Evolutionary conservation across 1,284 basidiomycete species (phyloP), one percentile per base, ranked within the genome.

Genomic region (Meira miltonrushii): DNA sequence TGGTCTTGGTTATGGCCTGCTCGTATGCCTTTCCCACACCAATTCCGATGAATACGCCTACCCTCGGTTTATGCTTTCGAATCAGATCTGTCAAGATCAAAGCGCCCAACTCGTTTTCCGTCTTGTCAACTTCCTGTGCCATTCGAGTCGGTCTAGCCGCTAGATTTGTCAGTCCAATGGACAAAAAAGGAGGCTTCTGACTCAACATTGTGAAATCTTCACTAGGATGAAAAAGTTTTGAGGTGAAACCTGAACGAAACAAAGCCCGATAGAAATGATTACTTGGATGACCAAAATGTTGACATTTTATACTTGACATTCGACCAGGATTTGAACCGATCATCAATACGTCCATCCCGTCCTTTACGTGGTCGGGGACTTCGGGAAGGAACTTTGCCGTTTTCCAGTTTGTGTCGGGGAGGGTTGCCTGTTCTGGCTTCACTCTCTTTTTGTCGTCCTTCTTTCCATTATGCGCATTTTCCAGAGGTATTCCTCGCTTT

Each of bases 91-190:
- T 50, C 40, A 70, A 17, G 4, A 61, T 1, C 5, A 64, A 62
- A 2, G 68, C 66, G 11, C 68, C 67, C n/a, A 53, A 59, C 37
- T 58, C 58, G 17, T 69, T 51, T 40, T 70, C 68, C 15, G 53
- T 55, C 11, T 60, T 60, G 1, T 63, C 53, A 5, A 56, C 21
- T 11, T 37, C 44, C 23, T 33, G 44, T 25, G 55, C 55, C 37
- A 47, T 37, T 33, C 55, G 0, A 15, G 55, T 47, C 4, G 55
- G 55, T 37, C 55, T 23, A 11, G 55, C 19, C 13, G 21, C 40
- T 23, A 56, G 38, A 46, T 56, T 56, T 21, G 55, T 56, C 3
- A 56, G 25, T 12, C 55, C 55, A 25, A 56, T 47, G 3, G 25
- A 37, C 11, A 33, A 46, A 33, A 51, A 56, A 15, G 55, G 55